Percentiles rank a stretch among this genome's conserved stretches.
phyloP scores from a whole-genome alignment of 2,329 filamentous ascomycete genomes.

The Hymenoscyphus albidus region DNA sequence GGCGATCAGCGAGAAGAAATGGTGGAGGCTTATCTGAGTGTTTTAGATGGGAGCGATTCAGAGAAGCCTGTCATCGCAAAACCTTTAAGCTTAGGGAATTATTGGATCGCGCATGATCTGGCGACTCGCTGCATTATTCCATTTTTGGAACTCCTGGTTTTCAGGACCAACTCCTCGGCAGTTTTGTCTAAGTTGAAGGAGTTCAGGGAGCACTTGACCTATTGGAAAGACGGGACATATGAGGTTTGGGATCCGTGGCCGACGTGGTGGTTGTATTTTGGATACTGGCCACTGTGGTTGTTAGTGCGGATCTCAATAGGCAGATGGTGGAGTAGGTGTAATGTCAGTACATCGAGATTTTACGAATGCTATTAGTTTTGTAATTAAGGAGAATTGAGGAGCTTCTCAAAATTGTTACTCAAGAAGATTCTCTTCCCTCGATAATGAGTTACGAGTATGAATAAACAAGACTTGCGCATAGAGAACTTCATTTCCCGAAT shows the following conservation, averaged over 20 bases:
- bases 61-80: not conserved
- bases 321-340: not conserved
- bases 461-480: too few relatives aligned
- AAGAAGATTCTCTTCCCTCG: too few relatives aligned
- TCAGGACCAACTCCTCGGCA: not conserved
- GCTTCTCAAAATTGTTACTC: too few relatives aligned
- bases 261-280: not conserved
- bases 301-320: not conserved
- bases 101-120: not conserved
- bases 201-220: not conserved
- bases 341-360: not conserved
- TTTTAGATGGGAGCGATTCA: not conserved
- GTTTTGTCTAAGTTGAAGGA: not conserved
- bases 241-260: slow-evolving; percentile 1
- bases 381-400: too few relatives aligned
- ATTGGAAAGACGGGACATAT: slow-evolving; percentile 1
- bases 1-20: not conserved
- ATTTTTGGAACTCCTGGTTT: not conserved
- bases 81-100: not conserved
- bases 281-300: not conserved
- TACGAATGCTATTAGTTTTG: not conserved
- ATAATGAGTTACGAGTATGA: too few relatives aligned
- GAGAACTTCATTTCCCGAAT: too few relatives aligned
- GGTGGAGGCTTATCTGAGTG: not conserved
- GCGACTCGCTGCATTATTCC: not conserved